Percentiles rank a stretch among this genome's conserved stretches.
These are phyloP conservation scores for Camelina laxa DNA, from an alignment of 345 rosid genomes.

Conservation along the genomic window DNA sequence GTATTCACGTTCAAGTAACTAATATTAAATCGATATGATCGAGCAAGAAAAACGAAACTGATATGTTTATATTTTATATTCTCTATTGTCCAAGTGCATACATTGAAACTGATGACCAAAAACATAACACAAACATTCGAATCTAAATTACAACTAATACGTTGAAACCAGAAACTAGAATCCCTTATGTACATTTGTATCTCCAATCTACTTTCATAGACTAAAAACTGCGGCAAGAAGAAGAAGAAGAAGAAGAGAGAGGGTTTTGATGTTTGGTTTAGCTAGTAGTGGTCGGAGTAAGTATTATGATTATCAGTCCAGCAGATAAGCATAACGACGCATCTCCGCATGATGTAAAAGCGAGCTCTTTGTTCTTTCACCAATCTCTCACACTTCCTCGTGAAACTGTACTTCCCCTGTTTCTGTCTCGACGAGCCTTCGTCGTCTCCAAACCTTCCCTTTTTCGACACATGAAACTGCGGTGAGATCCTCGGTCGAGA, in stretches of 20 bases:
- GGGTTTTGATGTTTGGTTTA: not conserved
- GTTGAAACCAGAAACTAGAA: slow-evolving; percentile 10
- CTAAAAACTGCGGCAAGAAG: slow-evolving; percentile 4
- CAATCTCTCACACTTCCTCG: slow-evolving; percentile 78
- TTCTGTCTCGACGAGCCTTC: slow-evolving; percentile 29
- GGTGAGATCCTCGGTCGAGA: slow-evolving; percentile 30
- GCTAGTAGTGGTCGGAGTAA: slow-evolving; percentile 40
- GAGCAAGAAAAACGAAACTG: slow-evolving; percentile 4
- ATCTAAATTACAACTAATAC: slow-evolving; percentile 13
- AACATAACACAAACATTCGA: slow-evolving; percentile 31
- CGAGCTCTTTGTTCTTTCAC: slow-evolving; percentile 88
- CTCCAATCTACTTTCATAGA: slow-evolving; percentile 37
- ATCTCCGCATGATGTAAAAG: slow-evolving; percentile 89
- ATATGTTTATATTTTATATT: slow-evolving; percentile 2
- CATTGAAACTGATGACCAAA: slow-evolving; percentile 15
- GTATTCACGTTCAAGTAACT: not conserved
- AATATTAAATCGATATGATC: not conserved
- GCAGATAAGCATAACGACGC: slow-evolving; percentile 88
- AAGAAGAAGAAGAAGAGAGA: not conserved
- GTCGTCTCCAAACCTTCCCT: slow-evolving; percentile 43
- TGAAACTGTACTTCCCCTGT: slow-evolving; percentile 61
- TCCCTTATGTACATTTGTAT: slow-evolving; percentile 53
- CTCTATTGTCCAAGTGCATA: slow-evolving; percentile 4
- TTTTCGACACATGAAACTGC: slow-evolving; percentile 49
- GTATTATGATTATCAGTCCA: slow-evolving; percentile 77